Percentiles rank a stretch among this genome's conserved stretches.
Conservation (phyloP, 495 filamentous ascomycete species). For the Tuber indicum region DNA sequence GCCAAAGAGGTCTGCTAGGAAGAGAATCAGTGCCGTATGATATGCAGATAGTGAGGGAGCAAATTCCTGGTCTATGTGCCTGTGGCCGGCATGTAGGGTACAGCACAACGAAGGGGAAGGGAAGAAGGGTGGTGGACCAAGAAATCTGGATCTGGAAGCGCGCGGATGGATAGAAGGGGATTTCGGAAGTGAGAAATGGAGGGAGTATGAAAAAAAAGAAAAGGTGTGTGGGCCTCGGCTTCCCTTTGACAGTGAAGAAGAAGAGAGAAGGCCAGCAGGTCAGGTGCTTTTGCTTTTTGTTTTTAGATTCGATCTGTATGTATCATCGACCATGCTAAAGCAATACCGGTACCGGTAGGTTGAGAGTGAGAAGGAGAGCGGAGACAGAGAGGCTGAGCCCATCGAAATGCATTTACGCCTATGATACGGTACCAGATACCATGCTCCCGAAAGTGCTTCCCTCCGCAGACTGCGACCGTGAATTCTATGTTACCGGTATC, state of each 20-base stretch:
- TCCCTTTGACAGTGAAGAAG: constrained; percentile 15
- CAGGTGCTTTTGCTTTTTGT: constrained; percentile 15
- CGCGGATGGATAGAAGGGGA: constrained; percentile 19
- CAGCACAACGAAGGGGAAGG: background rate
- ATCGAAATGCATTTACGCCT: background rate
- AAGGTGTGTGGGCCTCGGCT: background rate
- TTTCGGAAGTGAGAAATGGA: background rate
- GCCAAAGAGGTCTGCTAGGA: background rate
- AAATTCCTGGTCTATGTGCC: background rate
- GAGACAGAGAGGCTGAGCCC: background rate
- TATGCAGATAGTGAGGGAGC: background rate
- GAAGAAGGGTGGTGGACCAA: background rate
- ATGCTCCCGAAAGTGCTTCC: background rate
- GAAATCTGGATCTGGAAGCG: constrained; percentile 27
- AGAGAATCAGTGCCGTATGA: background rate
- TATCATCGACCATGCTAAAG: background rate
- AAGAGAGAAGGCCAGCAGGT: constrained; percentile 11
- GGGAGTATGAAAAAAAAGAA: background rate
- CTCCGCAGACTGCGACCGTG: background rate
- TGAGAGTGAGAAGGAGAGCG: background rate
- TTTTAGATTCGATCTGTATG: background rate
- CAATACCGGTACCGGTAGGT: background rate
- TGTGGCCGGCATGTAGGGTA: background rate
- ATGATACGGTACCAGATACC: too few species aligned
- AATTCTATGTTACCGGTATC: background rate